Conservation (phyloP, 768 basidiomycete species). For the Pisolithus microcarpus region DNA sequence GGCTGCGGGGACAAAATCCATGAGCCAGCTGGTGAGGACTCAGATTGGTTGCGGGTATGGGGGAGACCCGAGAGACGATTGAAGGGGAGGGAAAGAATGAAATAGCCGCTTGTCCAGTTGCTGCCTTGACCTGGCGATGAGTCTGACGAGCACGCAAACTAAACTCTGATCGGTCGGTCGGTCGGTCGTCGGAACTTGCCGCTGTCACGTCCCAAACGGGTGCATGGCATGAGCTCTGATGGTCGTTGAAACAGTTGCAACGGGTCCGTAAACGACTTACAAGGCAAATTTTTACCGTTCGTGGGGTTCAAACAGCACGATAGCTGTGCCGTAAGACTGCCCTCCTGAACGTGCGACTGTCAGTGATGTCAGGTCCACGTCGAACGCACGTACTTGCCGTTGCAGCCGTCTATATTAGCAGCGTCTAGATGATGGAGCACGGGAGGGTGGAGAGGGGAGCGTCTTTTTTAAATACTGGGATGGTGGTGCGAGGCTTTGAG, state of each 20-base stretch:
- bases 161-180: constrained; percentile 51
- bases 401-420: not conserved
- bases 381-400: constrained; percentile 15
- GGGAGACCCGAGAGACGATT: constrained; percentile 35
- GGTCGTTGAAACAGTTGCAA: constrained; percentile 6
- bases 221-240: constrained; percentile 31
- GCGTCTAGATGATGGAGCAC: not conserved
- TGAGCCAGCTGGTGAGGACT: constrained; percentile 20
- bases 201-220: constrained; percentile 34
- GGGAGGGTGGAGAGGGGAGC: not conserved
- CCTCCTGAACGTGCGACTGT: too few relatives aligned
- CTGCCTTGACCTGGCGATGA: constrained; percentile 18
- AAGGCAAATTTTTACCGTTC: not conserved
- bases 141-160: constrained; percentile 25
- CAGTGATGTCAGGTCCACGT: not conserved
- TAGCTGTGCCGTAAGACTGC: not conserved
- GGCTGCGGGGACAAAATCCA: constrained; percentile 44
- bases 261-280: constrained; percentile 19
- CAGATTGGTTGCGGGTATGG: constrained; percentile 4
- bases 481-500: not conserved
- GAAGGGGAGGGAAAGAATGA: constrained; percentile 32
- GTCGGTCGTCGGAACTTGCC: constrained; percentile 49
- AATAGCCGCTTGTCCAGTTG: constrained; percentile 11
- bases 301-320: too few relatives aligned
- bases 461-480: not conserved